Evolutionary conservation across 1,284 basidiomycete genomes (phyloP), one percentile per base, ranked within the genome.

Genomic region (Melampsora occidentalis): DNA sequence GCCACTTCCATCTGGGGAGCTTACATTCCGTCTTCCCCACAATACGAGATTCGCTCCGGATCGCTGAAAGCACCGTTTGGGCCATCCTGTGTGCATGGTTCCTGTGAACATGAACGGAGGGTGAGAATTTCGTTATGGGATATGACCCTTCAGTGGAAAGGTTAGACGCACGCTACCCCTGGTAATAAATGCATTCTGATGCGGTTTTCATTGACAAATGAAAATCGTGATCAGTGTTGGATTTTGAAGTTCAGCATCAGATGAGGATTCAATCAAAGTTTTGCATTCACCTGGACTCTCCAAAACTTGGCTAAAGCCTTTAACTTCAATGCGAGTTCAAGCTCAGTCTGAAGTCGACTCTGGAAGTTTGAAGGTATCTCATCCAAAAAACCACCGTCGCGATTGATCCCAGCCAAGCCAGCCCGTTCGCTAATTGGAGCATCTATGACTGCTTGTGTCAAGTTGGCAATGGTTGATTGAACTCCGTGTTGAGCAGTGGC

Each of bases 241-340:
- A 16, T 46, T 14, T 46, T 46, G 22, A 12, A 53, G 2, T 6
- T 59, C 62, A 35, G 22, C 9, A 28, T 42, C 25, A n/a, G 57
- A 9, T 25, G 53, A 31, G 20, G 22, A 49, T 10, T 31, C 18
- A 25, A 42, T 10, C n/a, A 39, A 7, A 14, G 10, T 39, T 39
- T 46, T 14, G 12, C 14, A 18, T 67, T 64, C 25, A 77, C 75
- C 28, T 77, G 75, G 4, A 77, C 57, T 65, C 75, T 70, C 75
- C 75, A 77, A 51, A 77, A 70, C 14, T 77, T 77, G 2, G 75
- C 75, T 42, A 77, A 49, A 12, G 68, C 61, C 65, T 77, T 77
- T 16, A 77, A 35, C 46, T 77, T 77, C 25, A 77, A 53, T 46
- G 75, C 68, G 3, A 64, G 67, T 31, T 77, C 75, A 12, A 77